Base-by-base conservation (phyloP, 352 stramenopile species). In the Globisporangium iwayamae region DNA sequence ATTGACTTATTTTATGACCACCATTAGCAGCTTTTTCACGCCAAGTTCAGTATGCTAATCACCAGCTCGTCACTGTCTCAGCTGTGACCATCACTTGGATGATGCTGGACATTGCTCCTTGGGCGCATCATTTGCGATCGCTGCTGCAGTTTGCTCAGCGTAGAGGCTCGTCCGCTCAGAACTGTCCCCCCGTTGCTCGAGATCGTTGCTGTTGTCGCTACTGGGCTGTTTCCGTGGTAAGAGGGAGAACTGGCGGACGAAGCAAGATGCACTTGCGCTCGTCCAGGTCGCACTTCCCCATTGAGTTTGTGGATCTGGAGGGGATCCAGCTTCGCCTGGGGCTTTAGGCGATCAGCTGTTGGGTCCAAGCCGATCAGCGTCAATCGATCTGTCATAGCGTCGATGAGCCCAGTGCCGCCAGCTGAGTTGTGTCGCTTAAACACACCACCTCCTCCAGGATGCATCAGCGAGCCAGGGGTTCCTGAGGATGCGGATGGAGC, bases 251-350 rank as follows among this genome's bases (percentile, higher is more conserved):
- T 22, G 13, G 16, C 30, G 5, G 16, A 5, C 10, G 28, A n/a
- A 38, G 51, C 28, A 16, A 56, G 56, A 34, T 52, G 57, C 16
- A 45, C 28, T 9, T 65, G 56, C 1, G 22, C 22, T 55, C 46
- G 39, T 25, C 43, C 22, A n/a, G 59, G 62, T 7, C 58, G 65
- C 4, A 56, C 32, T 30, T 74, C 66, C 22, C 75, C 73, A 2
- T 54, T 71, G 5, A 81, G 64, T 55, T 77, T 82, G 28, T 85
- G 70, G 51, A 78, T 65, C 11, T 83, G 70, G 22, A 91, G 68
- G 25, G 79, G 83, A 48, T 89, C 81, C 4, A 92, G 71, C 45
- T 86, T 89, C 3, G 79, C 43, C 34, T 92, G 81, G 7, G 75
- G 85, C 28, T 79, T 83, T 22, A 64, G 72, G 1, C 78, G 73